Conservation (phyloP, 2,329 filamentous ascomycete genomes). For the Fusarium agapanthi region DNA sequence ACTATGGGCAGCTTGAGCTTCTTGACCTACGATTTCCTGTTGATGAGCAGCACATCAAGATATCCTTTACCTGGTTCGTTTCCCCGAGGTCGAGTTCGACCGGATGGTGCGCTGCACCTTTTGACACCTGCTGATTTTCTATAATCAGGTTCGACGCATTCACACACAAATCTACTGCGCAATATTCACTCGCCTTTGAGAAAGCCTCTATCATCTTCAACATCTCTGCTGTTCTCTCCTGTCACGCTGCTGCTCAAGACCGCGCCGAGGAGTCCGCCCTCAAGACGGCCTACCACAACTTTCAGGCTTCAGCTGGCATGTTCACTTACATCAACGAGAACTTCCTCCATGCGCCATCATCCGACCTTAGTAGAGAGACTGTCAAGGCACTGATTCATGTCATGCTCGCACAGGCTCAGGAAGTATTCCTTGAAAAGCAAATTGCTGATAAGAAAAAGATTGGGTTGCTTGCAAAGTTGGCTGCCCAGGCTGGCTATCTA, state of each 20-base stretch:
- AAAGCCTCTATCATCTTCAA: conserved; percentile 99
- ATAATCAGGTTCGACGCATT: conserved; percentile 95
- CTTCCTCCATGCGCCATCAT: conserved; percentile 95
- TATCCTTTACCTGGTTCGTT: conserved; percentile 91
- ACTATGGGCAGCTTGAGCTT: conserved; percentile 96
- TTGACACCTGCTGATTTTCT: conserved; percentile 4
- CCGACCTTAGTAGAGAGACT: conserved; percentile 94
- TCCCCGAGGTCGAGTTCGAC: not conserved
- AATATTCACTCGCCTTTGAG: conserved; percentile 96
- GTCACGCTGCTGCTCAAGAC: conserved; percentile 92
- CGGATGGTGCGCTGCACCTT: not conserved
- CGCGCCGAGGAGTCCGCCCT: conserved; percentile 90
- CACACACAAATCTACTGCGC: conserved; percentile 95
- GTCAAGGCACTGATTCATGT: conserved; percentile 93
- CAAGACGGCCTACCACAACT: conserved; percentile 97
- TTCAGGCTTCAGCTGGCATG: conserved; percentile 98
- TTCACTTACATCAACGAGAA: conserved; percentile 99
- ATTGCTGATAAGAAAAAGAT: conserved; percentile 92
- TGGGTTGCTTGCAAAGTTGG: conserved; percentile 88
- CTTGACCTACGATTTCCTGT: conserved; percentile 95
- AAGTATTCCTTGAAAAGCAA: conserved; percentile 98
- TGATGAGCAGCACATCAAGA: conserved; percentile 99
- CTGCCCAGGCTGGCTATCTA: conserved; percentile 87
- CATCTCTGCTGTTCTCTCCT: conserved; percentile 95
- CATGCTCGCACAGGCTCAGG: conserved; percentile 94